phyloP scores from a whole-genome alignment of 768 basidiomycete genomes.

The Multifurca ochricompacta region DNA sequence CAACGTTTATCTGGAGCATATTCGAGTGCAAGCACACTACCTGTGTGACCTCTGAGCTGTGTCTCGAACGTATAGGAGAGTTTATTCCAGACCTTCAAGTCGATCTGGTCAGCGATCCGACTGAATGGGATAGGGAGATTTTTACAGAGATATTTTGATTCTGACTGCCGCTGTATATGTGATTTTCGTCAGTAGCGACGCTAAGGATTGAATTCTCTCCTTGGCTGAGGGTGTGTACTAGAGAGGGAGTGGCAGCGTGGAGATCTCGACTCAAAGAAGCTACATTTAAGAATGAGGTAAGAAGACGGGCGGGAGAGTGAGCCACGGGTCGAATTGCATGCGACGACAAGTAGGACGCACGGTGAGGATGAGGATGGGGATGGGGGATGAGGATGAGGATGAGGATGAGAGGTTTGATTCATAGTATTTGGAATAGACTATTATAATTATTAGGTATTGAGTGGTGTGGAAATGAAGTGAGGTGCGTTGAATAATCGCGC shows the following conservation, averaged over 20 bases:
- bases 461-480: too few species aligned
- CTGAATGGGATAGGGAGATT: background rate
- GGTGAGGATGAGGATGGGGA: background rate
- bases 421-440: too few species aligned
- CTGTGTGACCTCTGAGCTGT: slow-evolving; percentile 72
- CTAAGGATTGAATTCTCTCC: slow-evolving; percentile 10
- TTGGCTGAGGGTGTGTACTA: slow-evolving; percentile 15
- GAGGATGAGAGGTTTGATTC: too few species aligned
- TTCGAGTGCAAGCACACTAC: slow-evolving; percentile 74
- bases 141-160: slow-evolving; percentile 17
- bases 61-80: slow-evolving; percentile 57
- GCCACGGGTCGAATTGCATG: slow-evolving; percentile 3
- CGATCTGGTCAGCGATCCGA: background rate
- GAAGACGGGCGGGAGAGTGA: slow-evolving; percentile 10
- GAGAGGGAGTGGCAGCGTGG: slow-evolving; percentile 1
- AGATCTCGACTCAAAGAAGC: slow-evolving; percentile 20
- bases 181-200: slow-evolving; percentile 10
- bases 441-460: too few species aligned
- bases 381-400: too few species aligned
- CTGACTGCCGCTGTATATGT: slow-evolving; percentile 23
- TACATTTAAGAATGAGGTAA: background rate
- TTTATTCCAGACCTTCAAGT: slow-evolving; percentile 76
- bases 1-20: slow-evolving; percentile 69
- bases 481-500: too few species aligned
- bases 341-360: slow-evolving; percentile 3